Conservation (phyloP, 257 asterid species). For the Verbascum thapsus region DNA sequence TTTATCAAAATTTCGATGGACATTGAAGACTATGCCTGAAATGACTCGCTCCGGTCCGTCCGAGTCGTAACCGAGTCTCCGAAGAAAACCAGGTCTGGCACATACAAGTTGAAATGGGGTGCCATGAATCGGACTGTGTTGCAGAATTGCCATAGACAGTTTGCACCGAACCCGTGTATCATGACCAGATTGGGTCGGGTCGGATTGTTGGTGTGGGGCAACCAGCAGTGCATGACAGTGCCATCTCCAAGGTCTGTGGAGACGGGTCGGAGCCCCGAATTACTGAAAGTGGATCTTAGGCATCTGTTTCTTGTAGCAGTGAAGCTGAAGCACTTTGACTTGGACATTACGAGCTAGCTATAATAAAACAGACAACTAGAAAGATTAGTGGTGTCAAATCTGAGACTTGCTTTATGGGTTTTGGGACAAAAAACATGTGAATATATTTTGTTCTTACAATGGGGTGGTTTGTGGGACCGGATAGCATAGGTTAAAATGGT, state of each 20-base stretch:
- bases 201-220: conserved; percentile 45
- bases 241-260: conserved; percentile 58
- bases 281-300: conserved; percentile 42
- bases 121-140: conserved; percentile 45
- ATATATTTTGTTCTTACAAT: no score
- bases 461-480: no score
- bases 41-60: conserved; percentile 54
- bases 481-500: no score
- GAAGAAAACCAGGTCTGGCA: conserved; percentile 69
- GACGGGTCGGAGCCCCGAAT: conserved; percentile 58
- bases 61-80: conserved; percentile 61
- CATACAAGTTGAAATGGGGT: conserved; percentile 59
- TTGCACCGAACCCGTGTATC: conserved; percentile 71
- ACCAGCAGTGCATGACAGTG: conserved; percentile 62
- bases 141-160: conserved; percentile 68
- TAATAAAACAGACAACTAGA: no score
- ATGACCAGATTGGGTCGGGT: conserved; percentile 52
- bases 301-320: conserved; percentile 53
- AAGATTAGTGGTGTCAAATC: no score
- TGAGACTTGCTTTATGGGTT: no score
- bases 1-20: no score
- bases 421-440: no score
- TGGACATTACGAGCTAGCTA: no score
- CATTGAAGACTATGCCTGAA: no score
- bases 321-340: conserved; percentile 59